Evolutionary conservation across 345 rosid genomes (phyloP).

Genomic region (Laguncularia racemosa): DNA sequence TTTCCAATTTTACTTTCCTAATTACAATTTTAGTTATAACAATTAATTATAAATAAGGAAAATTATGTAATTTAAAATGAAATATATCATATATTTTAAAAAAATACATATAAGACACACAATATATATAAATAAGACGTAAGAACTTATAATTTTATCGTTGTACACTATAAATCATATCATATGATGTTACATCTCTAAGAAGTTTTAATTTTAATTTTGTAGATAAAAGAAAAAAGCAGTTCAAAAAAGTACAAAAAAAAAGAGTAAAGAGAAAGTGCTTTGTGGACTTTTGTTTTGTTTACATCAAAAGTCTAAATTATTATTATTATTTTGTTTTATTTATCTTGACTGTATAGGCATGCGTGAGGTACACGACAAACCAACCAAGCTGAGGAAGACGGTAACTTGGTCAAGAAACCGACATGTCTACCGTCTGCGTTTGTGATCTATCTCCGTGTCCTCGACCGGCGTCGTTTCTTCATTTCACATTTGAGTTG

Average conservation of each 20-base stretch:
- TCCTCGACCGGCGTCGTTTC: conserved; percentile 38
- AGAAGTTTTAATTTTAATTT: background rate
- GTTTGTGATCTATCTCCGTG: background rate
- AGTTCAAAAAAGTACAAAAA: background rate
- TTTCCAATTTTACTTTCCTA: too few species aligned
- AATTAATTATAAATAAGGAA: too few species aligned
- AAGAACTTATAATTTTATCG: too few species aligned
- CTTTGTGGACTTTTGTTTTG: conserved; percentile 21
- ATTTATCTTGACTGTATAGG: conserved; percentile 30
- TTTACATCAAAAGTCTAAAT: background rate
- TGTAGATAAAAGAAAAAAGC: background rate
- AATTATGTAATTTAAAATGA: too few species aligned
- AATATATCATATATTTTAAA: too few species aligned
- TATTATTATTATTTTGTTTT: too few species aligned
- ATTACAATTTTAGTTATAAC: too few species aligned
- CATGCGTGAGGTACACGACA: conserved; percentile 73
- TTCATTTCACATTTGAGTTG: conserved; percentile 3
- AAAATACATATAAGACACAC: too few species aligned
- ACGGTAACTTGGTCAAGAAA: conserved; percentile 12
- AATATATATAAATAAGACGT: too few species aligned
- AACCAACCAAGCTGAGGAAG: conserved; percentile 13
- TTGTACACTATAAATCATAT: too few species aligned
- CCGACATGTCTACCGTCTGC: conserved; percentile 15
- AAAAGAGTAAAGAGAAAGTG: conserved; percentile 6
- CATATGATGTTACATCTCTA: too few species aligned